Conservation (phyloP, 2,329 filamentous ascomycete species). For the Fusarium anthophilum region DNA sequence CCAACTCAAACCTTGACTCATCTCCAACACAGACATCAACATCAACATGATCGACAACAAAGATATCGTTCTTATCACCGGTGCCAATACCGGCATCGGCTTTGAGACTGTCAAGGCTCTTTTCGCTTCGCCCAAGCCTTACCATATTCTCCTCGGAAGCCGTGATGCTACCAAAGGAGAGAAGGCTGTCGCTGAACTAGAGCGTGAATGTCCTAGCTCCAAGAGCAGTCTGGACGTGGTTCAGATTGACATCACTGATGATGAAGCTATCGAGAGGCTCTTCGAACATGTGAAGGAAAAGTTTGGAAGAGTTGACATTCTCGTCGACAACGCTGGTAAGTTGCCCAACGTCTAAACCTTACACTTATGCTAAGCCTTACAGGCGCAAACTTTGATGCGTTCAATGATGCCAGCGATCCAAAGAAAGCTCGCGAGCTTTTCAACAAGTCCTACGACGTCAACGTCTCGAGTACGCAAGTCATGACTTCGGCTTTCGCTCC, state of each 20-base stretch:
- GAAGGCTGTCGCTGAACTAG: slow-evolving; percentile 54
- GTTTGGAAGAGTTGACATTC: slow-evolving; percentile 58
- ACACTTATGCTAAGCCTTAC: background rate
- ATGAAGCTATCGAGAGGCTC: slow-evolving; percentile 60
- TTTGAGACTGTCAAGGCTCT: slow-evolving; percentile 66
- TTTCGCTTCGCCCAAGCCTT: slow-evolving; percentile 56
- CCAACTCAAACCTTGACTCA: background rate
- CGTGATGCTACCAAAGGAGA: slow-evolving; percentile 62
- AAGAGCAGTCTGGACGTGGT: slow-evolving; percentile 56
- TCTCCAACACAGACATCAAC: background rate
- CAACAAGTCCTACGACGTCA: slow-evolving; percentile 60
- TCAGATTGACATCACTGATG: slow-evolving; percentile 63
- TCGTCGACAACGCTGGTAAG: slow-evolving; percentile 67
- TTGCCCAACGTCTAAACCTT: background rate
- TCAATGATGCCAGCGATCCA: slow-evolving; percentile 41
- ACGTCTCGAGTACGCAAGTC: slow-evolving; percentile 58
- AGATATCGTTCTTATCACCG: slow-evolving; percentile 65
- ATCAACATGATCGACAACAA: slow-evolving; percentile 38
- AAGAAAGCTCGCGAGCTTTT: slow-evolving; percentile 51
- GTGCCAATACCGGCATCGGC: slow-evolving; percentile 70
- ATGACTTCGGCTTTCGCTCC: slow-evolving; percentile 53
- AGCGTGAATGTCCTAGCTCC: slow-evolving; percentile 51
- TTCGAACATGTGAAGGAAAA: slow-evolving; percentile 53
- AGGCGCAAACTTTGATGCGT: slow-evolving; percentile 56
- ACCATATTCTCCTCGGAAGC: slow-evolving; percentile 65